phyloP scores from a whole-genome alignment of 768 basidiomycete species.

The Naganishia antarctica region DNA sequence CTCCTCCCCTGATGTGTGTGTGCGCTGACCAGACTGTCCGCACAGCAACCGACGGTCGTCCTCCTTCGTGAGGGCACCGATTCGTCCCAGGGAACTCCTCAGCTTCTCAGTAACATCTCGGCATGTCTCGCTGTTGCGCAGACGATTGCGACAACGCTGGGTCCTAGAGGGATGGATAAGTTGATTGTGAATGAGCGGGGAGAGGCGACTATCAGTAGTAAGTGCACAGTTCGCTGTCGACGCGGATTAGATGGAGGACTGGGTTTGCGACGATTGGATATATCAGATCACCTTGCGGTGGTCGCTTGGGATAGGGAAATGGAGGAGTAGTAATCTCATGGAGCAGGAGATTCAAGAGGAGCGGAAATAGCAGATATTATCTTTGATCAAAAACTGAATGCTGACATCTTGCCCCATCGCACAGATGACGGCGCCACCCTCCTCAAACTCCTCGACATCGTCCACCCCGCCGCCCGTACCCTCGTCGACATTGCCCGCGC shows the following conservation, averaged over 20 bases:
- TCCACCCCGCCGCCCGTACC: slow-evolving; percentile 96
- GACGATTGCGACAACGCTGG: slow-evolving; percentile 89
- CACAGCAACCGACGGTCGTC: slow-evolving; percentile 92
- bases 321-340: no score
- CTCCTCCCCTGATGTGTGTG: background rate
- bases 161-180: slow-evolving; percentile 98
- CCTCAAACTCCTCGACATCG: slow-evolving; percentile 91
- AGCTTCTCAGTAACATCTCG: slow-evolving; percentile 89
- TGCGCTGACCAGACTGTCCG: background rate
- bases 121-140: slow-evolving; percentile 91
- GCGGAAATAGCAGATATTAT: background rate
- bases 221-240: slow-evolving; percentile 14
- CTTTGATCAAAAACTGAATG: background rate
- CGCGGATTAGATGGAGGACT: background rate
- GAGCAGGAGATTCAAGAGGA: no score
- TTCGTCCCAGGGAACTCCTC: slow-evolving; percentile 86
- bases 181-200: slow-evolving; percentile 89
- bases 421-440: slow-evolving; percentile 93
- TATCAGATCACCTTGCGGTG: no score
- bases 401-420: background rate
- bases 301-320: no score
- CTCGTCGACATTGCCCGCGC: slow-evolving; percentile 96
- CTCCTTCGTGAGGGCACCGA: slow-evolving; percentile 94
- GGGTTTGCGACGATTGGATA: background rate
- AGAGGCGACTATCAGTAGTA: slow-evolving; percentile 89